Evolutionary conservation across 306 rosid genomes (phyloP), one percentile per base, ranked within the genome.

Genomic region (Cucurbita moschata): DNA sequence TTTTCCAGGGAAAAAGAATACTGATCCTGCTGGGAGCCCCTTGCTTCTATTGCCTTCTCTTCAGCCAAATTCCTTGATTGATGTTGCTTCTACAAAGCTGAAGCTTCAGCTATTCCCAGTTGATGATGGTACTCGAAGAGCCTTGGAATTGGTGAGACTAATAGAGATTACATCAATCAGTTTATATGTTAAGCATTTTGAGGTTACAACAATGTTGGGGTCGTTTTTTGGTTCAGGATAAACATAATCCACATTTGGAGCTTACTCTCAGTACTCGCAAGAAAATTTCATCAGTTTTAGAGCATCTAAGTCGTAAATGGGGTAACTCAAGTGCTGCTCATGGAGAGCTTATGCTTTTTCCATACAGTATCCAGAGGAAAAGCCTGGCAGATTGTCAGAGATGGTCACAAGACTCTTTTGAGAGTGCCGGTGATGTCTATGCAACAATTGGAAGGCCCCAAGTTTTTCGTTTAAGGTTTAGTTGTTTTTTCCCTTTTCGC

Each of bases 271-370:
- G 95, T 76, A 81, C 84, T 57, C 88, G 97, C 64, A 94, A 94
- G 86, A 94, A 81, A 87, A 89, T 94, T 83, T 94, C 99, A 68
- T 94, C 99, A 71, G 86, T 94, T 78, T 81, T 91, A 76, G 99
- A 94, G 71, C 99, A 91, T 83, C 88, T 94, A 74, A 89, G 83
- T 81, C 95, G 97, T 62, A 94, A 94, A 82, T 94, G 99, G 99
- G 99, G 99, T 18, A 86, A 74, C 82, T 91, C 99, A 13, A 89
- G 86, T 79, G 83, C 85, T 46, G 99, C 99, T 75, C 63, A 76
- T 78, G 99, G 99, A 85, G 96, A 86, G 84, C 72, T 94, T 71
- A 78, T 85, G 90, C 94, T 94, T 82, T 86, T 89, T 79, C 97
- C 97, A 60, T 86, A 87, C 78, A 81, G 77, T 77, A 81, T 74